These are phyloP conservation scores for Podospora sp. DNA, from an alignment of 495 filamentous ascomycete genomes.

Conservation along the genomic window DNA sequence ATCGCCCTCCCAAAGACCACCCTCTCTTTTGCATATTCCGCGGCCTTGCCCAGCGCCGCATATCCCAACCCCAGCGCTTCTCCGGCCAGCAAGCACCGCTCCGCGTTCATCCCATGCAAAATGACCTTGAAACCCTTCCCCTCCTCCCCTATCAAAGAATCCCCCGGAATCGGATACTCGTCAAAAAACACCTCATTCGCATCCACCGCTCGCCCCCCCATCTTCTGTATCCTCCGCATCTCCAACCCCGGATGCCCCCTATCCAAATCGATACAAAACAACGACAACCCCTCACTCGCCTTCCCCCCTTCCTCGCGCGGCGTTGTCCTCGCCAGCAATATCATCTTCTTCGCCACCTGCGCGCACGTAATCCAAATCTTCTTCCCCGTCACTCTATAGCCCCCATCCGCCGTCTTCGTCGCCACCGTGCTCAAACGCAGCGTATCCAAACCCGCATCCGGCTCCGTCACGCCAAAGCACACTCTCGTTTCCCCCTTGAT, in stretches of 20 bases:
- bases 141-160: constrained; percentile 67
- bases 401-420: constrained; percentile 49
- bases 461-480: constrained; percentile 66
- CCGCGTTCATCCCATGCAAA: constrained; percentile 83
- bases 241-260: constrained; percentile 58
- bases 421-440: constrained; percentile 66
- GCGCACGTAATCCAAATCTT: constrained; percentile 86
- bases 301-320: constrained; percentile 66
- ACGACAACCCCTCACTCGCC: constrained; percentile 67
- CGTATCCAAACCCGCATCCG: constrained; percentile 75
- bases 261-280: constrained; percentile 78
- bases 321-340: constrained; percentile 74
- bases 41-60: constrained; percentile 65
- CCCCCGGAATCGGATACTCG: constrained; percentile 62
- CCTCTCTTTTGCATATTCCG: constrained; percentile 68
- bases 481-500: constrained; percentile 68
- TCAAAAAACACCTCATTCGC: constrained; percentile 87
- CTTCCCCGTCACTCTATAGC: constrained; percentile 68
- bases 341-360: constrained; percentile 76
- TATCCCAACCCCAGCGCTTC: constrained; percentile 80
- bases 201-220: constrained; percentile 78
- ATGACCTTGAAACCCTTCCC: constrained; percentile 75
- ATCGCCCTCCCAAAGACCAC: constrained; percentile 72
- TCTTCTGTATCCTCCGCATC: constrained; percentile 74
- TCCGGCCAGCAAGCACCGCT: constrained; percentile 76